A percentile compares a stretch with the other conserved stretches of the same genome.
Conservation (phyloP, 2,329 filamentous ascomycete species). For the Aspergillus sojae region DNA sequence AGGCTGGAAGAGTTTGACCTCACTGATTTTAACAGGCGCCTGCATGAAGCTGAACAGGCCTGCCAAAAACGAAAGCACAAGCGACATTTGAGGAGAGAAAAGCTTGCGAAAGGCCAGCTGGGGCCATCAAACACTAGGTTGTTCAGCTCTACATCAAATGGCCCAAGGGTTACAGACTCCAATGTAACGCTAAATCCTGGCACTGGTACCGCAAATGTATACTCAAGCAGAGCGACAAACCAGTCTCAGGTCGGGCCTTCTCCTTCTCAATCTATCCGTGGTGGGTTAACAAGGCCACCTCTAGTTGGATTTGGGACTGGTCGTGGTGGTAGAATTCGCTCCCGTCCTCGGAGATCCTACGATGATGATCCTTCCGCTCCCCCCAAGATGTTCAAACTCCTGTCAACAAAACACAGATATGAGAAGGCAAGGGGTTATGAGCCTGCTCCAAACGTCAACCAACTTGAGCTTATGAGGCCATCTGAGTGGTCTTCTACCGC, state of each 20-base stretch:
- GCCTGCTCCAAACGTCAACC: slow-evolving; percentile 37
- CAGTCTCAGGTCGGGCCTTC: background rate
- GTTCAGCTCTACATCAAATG: background rate
- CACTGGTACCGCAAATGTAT: background rate
- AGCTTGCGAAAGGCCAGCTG: slow-evolving; percentile 16
- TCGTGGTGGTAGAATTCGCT: background rate
- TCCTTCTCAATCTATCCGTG: background rate
- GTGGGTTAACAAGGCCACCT: background rate
- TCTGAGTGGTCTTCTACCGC: slow-evolving; percentile 32
- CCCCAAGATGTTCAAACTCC: slow-evolving; percentile 19
- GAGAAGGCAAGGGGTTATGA: slow-evolving; percentile 38
- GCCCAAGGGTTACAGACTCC: background rate
- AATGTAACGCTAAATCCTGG: too few relatives aligned
- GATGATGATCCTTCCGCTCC: slow-evolving; percentile 10
- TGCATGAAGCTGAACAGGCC: slow-evolving; percentile 18
- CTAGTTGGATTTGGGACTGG: slow-evolving; percentile 24
- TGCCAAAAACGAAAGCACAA: slow-evolving; percentile 28
- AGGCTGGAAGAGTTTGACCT: slow-evolving; percentile 34
- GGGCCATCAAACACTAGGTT: background rate
- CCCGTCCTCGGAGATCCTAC: slow-evolving; percentile 12
- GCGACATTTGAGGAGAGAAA: slow-evolving; percentile 32
- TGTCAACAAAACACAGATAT: slow-evolving; percentile 31
- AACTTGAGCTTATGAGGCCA: slow-evolving; percentile 40
- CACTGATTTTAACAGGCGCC: background rate
- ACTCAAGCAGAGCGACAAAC: background rate